Percentiles rank a stretch among this genome's conserved stretches.
Conservation (phyloP, 805 yeast species). For the Cyberlindnera petersonii region DNA sequence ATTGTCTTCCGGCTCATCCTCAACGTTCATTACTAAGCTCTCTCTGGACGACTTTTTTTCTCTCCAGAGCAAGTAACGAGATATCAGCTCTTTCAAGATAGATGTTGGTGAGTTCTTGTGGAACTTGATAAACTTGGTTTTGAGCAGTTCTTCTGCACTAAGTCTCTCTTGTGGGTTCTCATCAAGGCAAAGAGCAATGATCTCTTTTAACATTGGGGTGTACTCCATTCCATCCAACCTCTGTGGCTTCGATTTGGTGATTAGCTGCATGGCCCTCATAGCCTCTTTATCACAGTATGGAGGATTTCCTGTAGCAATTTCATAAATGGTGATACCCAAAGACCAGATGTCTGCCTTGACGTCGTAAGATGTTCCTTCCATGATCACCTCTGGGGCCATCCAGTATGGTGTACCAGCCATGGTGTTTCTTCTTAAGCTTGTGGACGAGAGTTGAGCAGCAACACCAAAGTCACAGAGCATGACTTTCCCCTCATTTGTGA, state of each 20-base stretch:
- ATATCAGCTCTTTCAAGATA: conserved; percentile 67
- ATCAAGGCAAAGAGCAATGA: conserved; percentile 87
- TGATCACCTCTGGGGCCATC: conserved; percentile 99
- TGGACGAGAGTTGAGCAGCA: conserved; percentile 84
- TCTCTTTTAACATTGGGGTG: conserved; percentile 72
- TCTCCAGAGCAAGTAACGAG: conserved; percentile 72
- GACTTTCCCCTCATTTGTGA: conserved; percentile 84
- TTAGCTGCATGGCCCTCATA: conserved; percentile 87
- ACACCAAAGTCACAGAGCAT: conserved; percentile 97
- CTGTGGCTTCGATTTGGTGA: conserved; percentile 91
- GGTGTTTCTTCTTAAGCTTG: conserved; percentile 77
- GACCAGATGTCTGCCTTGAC: conserved; percentile 97
- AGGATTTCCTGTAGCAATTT: conserved; percentile 95
- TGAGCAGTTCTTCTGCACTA: conserved; percentile 76
- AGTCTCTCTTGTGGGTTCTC: conserved; percentile 90
- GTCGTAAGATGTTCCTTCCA: conserved; percentile 86
- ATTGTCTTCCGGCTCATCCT: conserved; percentile 39
- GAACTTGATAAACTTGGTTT: conserved; percentile 64
- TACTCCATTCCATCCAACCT: conserved; percentile 88
- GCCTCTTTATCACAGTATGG: conserved; percentile 97
- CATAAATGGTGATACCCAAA: conserved; percentile 88
- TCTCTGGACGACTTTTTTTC: conserved; percentile 58
- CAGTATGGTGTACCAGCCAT: conserved; percentile 96
- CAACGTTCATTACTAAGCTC: conserved; percentile 38
- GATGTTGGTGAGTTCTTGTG: conserved; percentile 59